A percentile compares a stretch with the other conserved stretches of the same genome.
phyloP scores from a whole-genome alignment of 306 rosid species.

The Abrus precatorius region DNA sequence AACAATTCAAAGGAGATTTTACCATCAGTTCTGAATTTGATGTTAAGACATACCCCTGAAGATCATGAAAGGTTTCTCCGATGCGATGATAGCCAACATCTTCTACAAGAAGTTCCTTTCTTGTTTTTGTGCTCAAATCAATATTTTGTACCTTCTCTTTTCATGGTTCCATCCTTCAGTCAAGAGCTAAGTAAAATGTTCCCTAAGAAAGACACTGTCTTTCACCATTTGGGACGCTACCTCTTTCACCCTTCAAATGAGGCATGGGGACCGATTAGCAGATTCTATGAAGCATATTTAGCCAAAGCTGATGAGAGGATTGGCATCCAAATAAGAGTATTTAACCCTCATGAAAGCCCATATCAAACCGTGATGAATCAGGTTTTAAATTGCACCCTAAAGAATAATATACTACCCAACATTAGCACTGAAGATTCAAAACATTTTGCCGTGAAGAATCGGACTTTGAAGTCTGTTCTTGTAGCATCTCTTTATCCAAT shows the following conservation, averaged over 20 bases:
- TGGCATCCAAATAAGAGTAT: constrained; percentile 62
- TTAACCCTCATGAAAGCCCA: constrained; percentile 49
- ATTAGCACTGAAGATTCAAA: constrained; percentile 40
- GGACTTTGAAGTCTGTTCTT: constrained; percentile 64
- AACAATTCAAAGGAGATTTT: constrained; percentile 41
- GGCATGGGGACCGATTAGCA: constrained; percentile 65
- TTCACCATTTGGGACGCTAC: constrained; percentile 62
- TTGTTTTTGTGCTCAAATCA: constrained; percentile 67
- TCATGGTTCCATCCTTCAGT: constrained; percentile 66
- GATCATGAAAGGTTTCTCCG: constrained; percentile 75
- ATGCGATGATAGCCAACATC: constrained; percentile 65
- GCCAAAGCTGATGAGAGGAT: constrained; percentile 56
- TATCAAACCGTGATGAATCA: constrained; percentile 68
- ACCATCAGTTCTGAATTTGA: constrained; percentile 64
- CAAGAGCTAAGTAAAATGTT: constrained; percentile 53
- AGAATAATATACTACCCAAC: constrained; percentile 74
- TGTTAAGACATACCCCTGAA: constrained; percentile 63
- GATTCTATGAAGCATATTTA: constrained; percentile 47
- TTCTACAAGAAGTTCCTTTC: constrained; percentile 59
- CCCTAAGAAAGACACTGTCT: constrained; percentile 54
- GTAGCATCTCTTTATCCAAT: constrained; percentile 72
- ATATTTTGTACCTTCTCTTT: constrained; percentile 76
- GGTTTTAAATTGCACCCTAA: constrained; percentile 65
- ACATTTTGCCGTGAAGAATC: constrained; percentile 48
- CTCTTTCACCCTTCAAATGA: constrained; percentile 61